Evolutionary conservation across 768 basidiomycete genomes (phyloP).

Genomic region (Tulasnella sp.): DNA sequence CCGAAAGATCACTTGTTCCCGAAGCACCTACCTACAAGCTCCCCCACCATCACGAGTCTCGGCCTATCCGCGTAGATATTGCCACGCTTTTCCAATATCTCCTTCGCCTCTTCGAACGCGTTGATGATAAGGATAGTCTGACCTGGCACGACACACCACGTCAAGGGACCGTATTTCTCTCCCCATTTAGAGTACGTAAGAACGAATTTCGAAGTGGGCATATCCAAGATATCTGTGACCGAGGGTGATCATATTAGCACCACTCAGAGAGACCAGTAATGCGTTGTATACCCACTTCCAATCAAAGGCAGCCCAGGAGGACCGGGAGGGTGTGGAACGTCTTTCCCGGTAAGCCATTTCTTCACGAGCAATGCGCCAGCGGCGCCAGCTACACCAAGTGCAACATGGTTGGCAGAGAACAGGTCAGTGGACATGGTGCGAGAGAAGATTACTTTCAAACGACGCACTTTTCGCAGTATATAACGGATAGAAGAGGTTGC

Average conservation of each 20-base stretch:
- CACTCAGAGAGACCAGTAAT: not conserved
- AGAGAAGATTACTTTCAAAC: not conserved
- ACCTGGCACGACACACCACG: conserved; percentile 18
- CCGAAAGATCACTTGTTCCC: not conserved
- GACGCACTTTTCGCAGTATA: not conserved
- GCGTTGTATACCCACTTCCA: conserved; percentile 26
- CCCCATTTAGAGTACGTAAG: conserved; percentile 34
- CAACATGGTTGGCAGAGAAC: not conserved
- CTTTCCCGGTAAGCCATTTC: conserved; percentile 13
- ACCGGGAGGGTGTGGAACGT: conserved; percentile 33
- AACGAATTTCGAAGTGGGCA: conserved; percentile 31
- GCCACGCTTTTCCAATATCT: conserved; percentile 34
- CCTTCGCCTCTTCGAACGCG: conserved; percentile 26
- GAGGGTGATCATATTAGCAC: not conserved
- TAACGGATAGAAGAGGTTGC: not conserved
- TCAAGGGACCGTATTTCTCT: conserved; percentile 26
- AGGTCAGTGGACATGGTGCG: not conserved
- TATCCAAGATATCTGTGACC: conserved; percentile 31
- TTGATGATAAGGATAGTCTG: conserved; percentile 29
- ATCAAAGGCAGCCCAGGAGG: conserved; percentile 41
- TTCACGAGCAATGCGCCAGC: not conserved
- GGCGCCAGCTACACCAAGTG: not conserved
- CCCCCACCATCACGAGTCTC: conserved; percentile 16
- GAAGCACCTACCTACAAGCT: conserved; percentile 3
- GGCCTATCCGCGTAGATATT: conserved; percentile 33